phyloP scores from a whole-genome alignment of 257 asterid genomes.

The Solanum clarkiae region DNA sequence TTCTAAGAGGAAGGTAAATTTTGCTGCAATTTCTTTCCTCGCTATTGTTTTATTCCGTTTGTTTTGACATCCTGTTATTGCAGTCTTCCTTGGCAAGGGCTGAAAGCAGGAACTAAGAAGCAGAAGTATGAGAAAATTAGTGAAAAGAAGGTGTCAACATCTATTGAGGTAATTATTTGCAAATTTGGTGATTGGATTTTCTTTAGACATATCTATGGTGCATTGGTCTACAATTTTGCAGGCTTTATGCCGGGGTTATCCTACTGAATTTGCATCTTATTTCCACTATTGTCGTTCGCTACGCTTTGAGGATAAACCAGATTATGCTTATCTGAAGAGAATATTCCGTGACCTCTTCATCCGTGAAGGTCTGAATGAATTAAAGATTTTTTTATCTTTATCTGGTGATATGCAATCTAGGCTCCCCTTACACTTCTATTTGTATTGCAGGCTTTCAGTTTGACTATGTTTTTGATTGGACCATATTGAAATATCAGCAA shows the following conservation, averaged over 20 bases:
- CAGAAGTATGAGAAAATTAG: slow-evolving; percentile 93
- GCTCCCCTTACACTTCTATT: background rate
- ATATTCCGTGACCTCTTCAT: slow-evolving; percentile 96
- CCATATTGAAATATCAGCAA: slow-evolving; percentile 93
- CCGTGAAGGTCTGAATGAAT: slow-evolving; percentile 61
- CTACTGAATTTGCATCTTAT: slow-evolving; percentile 93
- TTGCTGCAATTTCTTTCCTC: slow-evolving; percentile 1
- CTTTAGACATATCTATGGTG: background rate
- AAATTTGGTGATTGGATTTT: background rate
- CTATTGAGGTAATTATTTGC: slow-evolving; percentile 67
- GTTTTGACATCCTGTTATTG: slow-evolving; percentile 23
- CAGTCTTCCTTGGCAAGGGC: slow-evolving; percentile 97
- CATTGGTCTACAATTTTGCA: slow-evolving; percentile 17
- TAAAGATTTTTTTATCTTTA: background rate
- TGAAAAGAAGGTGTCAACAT: slow-evolving; percentile 89
- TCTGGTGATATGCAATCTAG: background rate
- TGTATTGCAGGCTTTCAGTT: slow-evolving; percentile 72
- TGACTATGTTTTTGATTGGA: slow-evolving; percentile 97
- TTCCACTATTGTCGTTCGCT: slow-evolving; percentile 96
- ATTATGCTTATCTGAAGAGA: slow-evolving; percentile 92
- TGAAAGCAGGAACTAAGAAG: slow-evolving; percentile 94
- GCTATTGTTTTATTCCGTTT: slow-evolving; percentile 4
- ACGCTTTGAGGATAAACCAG: slow-evolving; percentile 92
- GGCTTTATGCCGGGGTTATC: slow-evolving; percentile 86
- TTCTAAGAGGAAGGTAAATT: slow-evolving; percentile 79